phyloP scores from a whole-genome alignment of 208 protist species.

The Blastocrithidia nonstop region DNA sequence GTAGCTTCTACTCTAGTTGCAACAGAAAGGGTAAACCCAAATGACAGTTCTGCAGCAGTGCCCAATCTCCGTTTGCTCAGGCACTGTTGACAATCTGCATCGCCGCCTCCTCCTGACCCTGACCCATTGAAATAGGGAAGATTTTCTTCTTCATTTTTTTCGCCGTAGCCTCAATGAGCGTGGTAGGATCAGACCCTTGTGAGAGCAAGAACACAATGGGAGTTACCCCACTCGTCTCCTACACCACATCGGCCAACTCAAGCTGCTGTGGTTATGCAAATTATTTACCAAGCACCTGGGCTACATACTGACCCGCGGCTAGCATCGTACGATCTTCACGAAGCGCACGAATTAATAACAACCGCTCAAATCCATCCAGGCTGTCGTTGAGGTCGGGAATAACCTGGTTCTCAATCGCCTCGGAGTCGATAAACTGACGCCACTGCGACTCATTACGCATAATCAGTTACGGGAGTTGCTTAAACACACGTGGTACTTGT shows the following conservation, averaged over 20 bases:
- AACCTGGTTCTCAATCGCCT: conserved; percentile 79
- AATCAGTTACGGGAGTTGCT: conserved; percentile 90
- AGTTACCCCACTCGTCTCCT: conserved; percentile 76
- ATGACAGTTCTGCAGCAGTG: conserved; percentile 96
- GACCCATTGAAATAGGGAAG: conserved; percentile 96
- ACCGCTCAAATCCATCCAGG: conserved; percentile 84
- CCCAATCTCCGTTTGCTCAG: conserved; percentile 88
- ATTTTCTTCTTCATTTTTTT: conserved; percentile 93
- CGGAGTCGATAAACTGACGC: conserved; percentile 91
- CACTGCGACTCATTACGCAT: conserved; percentile 86
- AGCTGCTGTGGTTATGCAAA: conserved; percentile 87
- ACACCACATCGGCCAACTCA: conserved; percentile 77
- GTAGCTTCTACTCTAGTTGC: conserved; percentile 81
- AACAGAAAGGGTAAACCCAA: conserved; percentile 87
- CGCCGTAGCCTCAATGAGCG: conserved; percentile 86
- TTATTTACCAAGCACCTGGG: conserved; percentile 77
- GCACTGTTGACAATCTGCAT: conserved; percentile 80
- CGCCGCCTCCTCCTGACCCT: conserved; percentile 93
- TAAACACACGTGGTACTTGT: conserved; percentile 81
- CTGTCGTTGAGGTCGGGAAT: conserved; percentile 89
- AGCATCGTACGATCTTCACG: conserved; percentile 94
- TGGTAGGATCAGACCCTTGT: conserved; percentile 93
- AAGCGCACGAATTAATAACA: conserved; percentile 90
- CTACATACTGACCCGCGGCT: conserved; percentile 87
- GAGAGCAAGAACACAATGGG: conserved; percentile 95